Evolutionary conservation across 768 basidiomycete species (phyloP).

Genomic region (Hygrophorus russula): DNA sequence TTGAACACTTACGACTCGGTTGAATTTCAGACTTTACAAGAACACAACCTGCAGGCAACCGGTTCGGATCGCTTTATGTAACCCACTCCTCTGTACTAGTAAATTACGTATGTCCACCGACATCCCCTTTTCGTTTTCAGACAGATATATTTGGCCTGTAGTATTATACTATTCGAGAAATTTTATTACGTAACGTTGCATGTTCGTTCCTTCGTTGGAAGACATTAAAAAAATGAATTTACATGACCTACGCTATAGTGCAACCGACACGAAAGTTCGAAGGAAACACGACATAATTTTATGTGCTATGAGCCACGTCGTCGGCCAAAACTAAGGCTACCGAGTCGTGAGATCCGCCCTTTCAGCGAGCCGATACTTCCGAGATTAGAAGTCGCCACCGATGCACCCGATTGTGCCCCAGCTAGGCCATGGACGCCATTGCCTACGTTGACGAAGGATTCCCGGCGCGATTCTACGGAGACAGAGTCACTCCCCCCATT

Average conservation of each 20-base stretch:
- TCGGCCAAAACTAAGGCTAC: slow-evolving; percentile 61
- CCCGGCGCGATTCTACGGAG: slow-evolving; percentile 57
- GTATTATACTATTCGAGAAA: background rate
- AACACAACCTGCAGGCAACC: slow-evolving; percentile 5
- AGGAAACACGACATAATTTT: slow-evolving; percentile 9
- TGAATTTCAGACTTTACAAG: slow-evolving; percentile 20
- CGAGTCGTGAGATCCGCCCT: slow-evolving; percentile 67
- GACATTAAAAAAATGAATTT: background rate
- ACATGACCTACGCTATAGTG: slow-evolving; percentile 7
- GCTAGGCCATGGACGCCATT: slow-evolving; percentile 31
- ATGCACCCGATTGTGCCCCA: slow-evolving; percentile 40
- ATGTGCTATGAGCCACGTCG: slow-evolving; percentile 18
- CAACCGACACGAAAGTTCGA: no score
- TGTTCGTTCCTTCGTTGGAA: no score
- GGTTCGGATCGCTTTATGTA: no score
- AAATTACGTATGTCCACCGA: no score
- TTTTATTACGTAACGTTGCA: no score
- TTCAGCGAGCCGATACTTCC: slow-evolving; percentile 56
- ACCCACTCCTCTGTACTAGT: no score
- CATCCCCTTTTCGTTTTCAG: no score
- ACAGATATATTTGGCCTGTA: no score
- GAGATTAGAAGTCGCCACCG: slow-evolving; percentile 51
- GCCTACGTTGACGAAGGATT: slow-evolving; percentile 67
- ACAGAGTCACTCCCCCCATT: slow-evolving; percentile 43
- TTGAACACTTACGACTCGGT: background rate